Conservation (phyloP, 2,329 filamentous ascomycete species). For the Berkeleyomyces rouxiae region DNA sequence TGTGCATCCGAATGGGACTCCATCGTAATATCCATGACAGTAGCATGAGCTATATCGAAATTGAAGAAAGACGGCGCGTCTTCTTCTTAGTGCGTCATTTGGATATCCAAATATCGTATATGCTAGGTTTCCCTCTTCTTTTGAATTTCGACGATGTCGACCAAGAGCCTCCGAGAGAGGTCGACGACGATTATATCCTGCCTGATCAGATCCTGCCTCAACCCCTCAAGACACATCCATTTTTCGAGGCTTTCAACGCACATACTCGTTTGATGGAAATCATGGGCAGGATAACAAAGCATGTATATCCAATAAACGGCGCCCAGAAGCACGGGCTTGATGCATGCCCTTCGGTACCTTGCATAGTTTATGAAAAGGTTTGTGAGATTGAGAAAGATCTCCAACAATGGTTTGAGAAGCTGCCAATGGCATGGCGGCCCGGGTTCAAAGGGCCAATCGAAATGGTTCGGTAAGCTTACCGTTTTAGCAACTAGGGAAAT, state of each 20-base stretch:
- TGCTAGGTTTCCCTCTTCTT: conserved; percentile 49
- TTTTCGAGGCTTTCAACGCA: conserved; percentile 49
- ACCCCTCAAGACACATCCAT: conserved; percentile 40
- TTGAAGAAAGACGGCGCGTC: conserved; percentile 44
- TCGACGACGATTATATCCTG: conserved; percentile 53
- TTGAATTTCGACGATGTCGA: conserved; percentile 50
- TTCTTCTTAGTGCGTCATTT: conserved; percentile 55
- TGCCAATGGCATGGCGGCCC: conserved; percentile 65
- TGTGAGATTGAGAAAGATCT: conserved; percentile 48
- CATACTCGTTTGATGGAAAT: conserved; percentile 47
- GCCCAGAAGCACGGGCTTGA: conserved; percentile 24
- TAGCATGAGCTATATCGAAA: conserved; percentile 44
- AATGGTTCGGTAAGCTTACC: conserved; percentile 49
- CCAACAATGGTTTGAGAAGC: conserved; percentile 43
- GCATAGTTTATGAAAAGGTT: conserved; percentile 44
- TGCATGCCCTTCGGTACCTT: conserved; percentile 28
- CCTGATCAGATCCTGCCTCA: conserved; percentile 34
- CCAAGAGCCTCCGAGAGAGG: conserved; percentile 45
- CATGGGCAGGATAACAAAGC: conserved; percentile 46
- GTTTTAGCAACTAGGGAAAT: background rate
- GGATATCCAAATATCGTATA: conserved; percentile 52
- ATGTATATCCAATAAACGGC: conserved; percentile 35
- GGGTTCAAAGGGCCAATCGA: conserved; percentile 60
- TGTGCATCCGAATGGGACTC: conserved; percentile 59
- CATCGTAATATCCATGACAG: conserved; percentile 55